phyloP scores from a whole-genome alignment of 2,329 filamentous ascomycete species.

The Hypoxylon sp. region DNA sequence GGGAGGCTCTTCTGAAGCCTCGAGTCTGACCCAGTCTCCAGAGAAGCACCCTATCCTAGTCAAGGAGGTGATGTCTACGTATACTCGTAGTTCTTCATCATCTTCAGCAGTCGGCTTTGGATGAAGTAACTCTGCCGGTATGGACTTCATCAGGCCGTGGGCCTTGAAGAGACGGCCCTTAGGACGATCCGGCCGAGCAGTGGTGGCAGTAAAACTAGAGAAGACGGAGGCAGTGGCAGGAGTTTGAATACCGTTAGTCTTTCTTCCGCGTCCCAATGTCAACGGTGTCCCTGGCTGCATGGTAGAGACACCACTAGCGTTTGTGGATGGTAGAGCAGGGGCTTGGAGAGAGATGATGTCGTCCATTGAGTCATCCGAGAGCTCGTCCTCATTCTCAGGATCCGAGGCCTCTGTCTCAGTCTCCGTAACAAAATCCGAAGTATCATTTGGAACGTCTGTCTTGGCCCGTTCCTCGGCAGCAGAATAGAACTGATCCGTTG shows the following conservation, averaged over 20 bases:
- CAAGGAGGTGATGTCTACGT: conserved; percentile 88
- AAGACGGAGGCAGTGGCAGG: conserved; percentile 91
- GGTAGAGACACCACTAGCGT: conserved; percentile 83
- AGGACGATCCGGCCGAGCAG: conserved; percentile 79
- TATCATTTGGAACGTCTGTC: conserved; percentile 71
- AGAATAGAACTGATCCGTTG: conserved; percentile 93
- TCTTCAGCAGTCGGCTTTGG: conserved; percentile 83
- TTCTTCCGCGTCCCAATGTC: conserved; percentile 75
- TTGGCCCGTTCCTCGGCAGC: conserved; percentile 84
- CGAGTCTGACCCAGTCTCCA: conserved; percentile 94
- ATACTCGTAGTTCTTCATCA: conserved; percentile 90
- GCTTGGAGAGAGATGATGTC: conserved; percentile 92
- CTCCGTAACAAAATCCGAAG: conserved; percentile 72
- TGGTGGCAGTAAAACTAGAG: conserved; percentile 88
- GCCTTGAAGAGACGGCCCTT: conserved; percentile 87
- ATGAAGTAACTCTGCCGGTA: conserved; percentile 85
- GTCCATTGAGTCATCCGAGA: conserved; percentile 92
- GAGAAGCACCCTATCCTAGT: conserved; percentile 96
- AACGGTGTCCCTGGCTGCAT: conserved; percentile 86
- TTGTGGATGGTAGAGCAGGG: conserved; percentile 82
- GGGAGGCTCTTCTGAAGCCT: conserved; percentile 81
- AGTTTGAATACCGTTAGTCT: conserved; percentile 80
- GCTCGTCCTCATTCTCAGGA: conserved; percentile 76
- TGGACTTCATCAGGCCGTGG: conserved; percentile 78
- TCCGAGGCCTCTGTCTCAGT: conserved; percentile 75